Base-by-base conservation (phyloP, 257 asterid genomes). In the Gynochthodes officinalis region DNA sequence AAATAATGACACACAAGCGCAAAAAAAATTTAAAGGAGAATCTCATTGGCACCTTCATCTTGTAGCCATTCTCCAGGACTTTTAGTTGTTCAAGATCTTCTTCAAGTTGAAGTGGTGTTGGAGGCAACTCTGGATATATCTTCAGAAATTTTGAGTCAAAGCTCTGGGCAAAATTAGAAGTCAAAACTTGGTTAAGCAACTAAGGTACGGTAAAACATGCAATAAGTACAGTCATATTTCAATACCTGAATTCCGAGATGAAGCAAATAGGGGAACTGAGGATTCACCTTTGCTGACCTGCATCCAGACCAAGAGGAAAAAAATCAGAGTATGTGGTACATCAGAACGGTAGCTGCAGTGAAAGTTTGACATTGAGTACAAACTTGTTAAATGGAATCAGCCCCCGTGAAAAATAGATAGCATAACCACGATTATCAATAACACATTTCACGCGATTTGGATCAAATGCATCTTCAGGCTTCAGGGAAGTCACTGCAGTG, bases 61-160 rank as follows among this genome's bases (percentile, higher is more conserved):
- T 94, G 86, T 89, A 91, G 77, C 97, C 98, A 77, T 91, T 88
- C 82, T 94, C 97, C 71, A 91, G 97, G 78, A 91, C 97, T 82
- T 94, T 94, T 69, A 91, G 84, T 66, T 94, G 97, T 82, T 93
- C 98, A 53, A 93, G 96, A 83, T 94, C 98, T 84, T 94, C 97
- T 85, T 94, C 96, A 39, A 94, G 86, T 80, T 94, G 98, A 63
- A 91, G 87, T 3, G 96, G 97, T 13, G 97, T 89, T 21, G 96
- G 87, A 44, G 86, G 83, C 65, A 94, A 86, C 77, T 86, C 85
- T 2, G 97, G 83, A 76, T 91, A 89, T 72, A 83, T 79, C 77
- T 83, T 82, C 18, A 91, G 95, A 80, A 91, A 94, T 83, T 86
- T 88, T 4, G 98, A 44, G 78, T 94, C 97, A 76, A 72, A 89